Percentiles rank a stretch among this genome's conserved stretches.
Evolutionary conservation across 148 eudicot genomes (phyloP).

Genomic region (Salicornia ramosissima): DNA sequence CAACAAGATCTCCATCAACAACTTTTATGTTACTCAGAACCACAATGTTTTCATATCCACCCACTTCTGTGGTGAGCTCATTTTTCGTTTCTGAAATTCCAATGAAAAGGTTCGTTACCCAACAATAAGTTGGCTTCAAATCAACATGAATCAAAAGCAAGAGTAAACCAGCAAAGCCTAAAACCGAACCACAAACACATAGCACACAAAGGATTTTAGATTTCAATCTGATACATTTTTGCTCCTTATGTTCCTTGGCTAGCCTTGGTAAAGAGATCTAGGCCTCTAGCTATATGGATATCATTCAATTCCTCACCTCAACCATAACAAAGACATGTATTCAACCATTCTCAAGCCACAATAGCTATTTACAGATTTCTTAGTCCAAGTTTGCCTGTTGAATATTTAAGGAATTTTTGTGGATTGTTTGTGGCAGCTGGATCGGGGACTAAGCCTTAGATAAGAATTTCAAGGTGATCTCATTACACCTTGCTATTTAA

Average conservation of each 20-base stretch:
- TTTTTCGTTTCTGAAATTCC: constrained; percentile 71
- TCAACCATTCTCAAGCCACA: background rate
- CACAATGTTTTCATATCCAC: constrained; percentile 81
- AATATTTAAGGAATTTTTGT: too few relatives aligned
- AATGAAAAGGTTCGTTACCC: background rate
- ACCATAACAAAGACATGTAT: background rate
- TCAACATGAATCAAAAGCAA: background rate
- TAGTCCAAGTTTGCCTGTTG: background rate
- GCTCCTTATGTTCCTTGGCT: background rate
- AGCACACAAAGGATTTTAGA: background rate
- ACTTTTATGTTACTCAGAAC: constrained; percentile 70
- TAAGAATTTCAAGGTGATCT: background rate
- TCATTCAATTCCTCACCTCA: too few relatives aligned
- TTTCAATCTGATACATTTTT: background rate
- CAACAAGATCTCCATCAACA: constrained; percentile 83
- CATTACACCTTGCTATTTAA: background rate
- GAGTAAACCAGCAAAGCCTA: background rate
- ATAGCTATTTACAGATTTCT: background rate
- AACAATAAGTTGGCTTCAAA: background rate
- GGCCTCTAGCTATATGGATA: too few relatives aligned
- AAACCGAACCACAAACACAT: background rate
- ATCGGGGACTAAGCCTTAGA: background rate
- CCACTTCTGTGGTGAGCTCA: constrained; percentile 77
- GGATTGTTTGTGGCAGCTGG: background rate
- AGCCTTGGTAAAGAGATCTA: too few relatives aligned